Evolutionary conservation across 768 basidiomycete genomes (phyloP).

Genomic region (Aureoboletus auriporus): DNA sequence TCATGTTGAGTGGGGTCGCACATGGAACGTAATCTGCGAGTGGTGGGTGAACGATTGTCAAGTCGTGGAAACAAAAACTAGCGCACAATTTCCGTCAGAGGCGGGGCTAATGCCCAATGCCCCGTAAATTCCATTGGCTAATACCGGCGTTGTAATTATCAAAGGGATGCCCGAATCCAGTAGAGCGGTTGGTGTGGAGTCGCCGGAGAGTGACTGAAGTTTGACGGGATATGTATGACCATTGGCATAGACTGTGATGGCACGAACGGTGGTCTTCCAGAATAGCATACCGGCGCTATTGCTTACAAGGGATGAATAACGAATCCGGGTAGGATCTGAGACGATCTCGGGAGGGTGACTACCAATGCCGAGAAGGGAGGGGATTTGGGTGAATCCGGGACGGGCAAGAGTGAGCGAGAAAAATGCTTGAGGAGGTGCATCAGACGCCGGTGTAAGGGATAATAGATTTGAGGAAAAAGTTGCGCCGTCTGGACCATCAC

Average conservation of each 20-base stretch:
- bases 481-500: conserved; percentile 59
- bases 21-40: conserved; percentile 71
- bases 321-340: conserved; percentile 46
- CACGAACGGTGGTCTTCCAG: conserved; percentile 60
- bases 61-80: neutral
- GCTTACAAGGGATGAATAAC: conserved; percentile 45
- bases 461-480: conserved; percentile 68
- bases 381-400: conserved; percentile 55
- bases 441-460: conserved; percentile 50
- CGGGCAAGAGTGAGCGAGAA: conserved; percentile 64
- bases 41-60: conserved; percentile 3
- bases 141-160: conserved; percentile 54
- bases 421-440: conserved; percentile 59
- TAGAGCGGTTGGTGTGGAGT: conserved; percentile 56
- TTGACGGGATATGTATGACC: conserved; percentile 37
- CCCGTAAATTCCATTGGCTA: conserved; percentile 78
- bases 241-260: conserved; percentile 58
- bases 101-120: conserved; percentile 60
- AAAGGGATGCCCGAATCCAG: conserved; percentile 68
- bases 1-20: conserved; percentile 64
- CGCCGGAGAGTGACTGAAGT: conserved; percentile 40
- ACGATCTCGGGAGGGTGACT: conserved; percentile 55
- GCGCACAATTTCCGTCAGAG: conserved; percentile 61
- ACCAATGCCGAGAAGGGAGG: conserved; percentile 66
- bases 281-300: conserved; percentile 42